Conservation (phyloP, 345 rosid species). For the Brassica nigra region DNA sequence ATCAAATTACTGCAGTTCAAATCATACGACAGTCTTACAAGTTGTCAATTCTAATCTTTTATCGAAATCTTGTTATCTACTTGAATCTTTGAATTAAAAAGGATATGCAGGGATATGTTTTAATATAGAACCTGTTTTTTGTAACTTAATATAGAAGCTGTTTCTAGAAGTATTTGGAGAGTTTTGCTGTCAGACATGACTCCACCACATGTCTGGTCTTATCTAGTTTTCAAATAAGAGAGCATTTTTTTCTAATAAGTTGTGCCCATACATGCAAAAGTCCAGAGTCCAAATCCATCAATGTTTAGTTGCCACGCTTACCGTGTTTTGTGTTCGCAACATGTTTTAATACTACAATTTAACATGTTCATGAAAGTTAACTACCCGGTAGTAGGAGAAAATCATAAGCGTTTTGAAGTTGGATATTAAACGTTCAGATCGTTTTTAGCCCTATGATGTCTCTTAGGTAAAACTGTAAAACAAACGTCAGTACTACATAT, state of each 20-base stretch:
- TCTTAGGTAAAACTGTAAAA: neutral
- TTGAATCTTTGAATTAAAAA: neutral
- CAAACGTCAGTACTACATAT: neutral
- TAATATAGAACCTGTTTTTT: no score
- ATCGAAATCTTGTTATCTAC: neutral
- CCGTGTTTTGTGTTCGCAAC: neutral
- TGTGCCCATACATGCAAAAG: neutral
- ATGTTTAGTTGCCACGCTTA: constrained; percentile 1
- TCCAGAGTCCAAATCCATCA: neutral
- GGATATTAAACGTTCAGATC: neutral
- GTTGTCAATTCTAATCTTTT: neutral
- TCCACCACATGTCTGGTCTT: constrained; percentile 18
- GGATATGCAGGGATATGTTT: neutral
- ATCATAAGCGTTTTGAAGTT: neutral
- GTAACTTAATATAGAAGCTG: neutral
- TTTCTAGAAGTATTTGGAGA: constrained; percentile 28
- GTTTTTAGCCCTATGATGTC: neutral
- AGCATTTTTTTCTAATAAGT: neutral
- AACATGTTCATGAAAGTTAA: neutral
- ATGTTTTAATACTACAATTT: neutral
- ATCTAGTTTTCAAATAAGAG: neutral
- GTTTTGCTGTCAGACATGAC: constrained; percentile 24
- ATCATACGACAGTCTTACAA: neutral
- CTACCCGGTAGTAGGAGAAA: neutral
- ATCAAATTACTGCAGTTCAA: neutral